These are phyloP conservation scores for Stylosanthes scabra DNA, from an alignment of 331 rosid species.

Conservation along the genomic window DNA sequence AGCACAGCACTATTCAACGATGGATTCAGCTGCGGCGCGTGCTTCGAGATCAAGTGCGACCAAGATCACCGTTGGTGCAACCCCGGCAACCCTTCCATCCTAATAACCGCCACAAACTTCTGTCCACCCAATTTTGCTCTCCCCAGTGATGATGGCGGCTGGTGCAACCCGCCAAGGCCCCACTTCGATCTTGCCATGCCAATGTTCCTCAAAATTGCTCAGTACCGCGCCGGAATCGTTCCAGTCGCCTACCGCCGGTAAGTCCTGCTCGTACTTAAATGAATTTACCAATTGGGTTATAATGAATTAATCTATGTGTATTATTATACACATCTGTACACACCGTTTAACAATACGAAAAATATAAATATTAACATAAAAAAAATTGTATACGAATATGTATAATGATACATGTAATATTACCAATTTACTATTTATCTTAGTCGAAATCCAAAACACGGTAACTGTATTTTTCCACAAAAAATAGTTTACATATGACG, in stretches of 20 bases:
- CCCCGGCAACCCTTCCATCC: slow-evolving; percentile 87
- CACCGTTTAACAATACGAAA: too few species aligned
- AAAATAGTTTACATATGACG: too few species aligned
- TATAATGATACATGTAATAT: too few species aligned
- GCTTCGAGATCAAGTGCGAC: slow-evolving; percentile 86
- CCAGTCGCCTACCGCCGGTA: slow-evolving; percentile 95
- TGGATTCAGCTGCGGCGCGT: slow-evolving; percentile 90
- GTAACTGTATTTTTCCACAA: too few species aligned
- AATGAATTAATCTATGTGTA: too few species aligned
- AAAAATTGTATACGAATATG: too few species aligned
- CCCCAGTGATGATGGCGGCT: slow-evolving; percentile 90
- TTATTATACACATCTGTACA: too few species aligned
- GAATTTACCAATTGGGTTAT: too few species aligned
- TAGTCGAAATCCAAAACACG: too few species aligned
- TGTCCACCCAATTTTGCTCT: slow-evolving; percentile 95
- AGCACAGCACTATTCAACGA: slow-evolving; percentile 96
- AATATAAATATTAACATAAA: too few species aligned
- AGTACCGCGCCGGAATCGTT: slow-evolving; percentile 96
- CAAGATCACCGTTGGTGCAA: slow-evolving; percentile 84
- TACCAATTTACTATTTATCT: too few species aligned
- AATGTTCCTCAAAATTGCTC: slow-evolving; percentile 96
- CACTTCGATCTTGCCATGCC: slow-evolving; percentile 99
- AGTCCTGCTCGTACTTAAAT: slow-evolving; percentile 2
- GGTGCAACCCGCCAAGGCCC: slow-evolving; percentile 98
- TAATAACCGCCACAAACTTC: slow-evolving; percentile 91